Conservation (phyloP, 2,329 filamentous ascomycete genomes). For the Aspergillus felis region DNA sequence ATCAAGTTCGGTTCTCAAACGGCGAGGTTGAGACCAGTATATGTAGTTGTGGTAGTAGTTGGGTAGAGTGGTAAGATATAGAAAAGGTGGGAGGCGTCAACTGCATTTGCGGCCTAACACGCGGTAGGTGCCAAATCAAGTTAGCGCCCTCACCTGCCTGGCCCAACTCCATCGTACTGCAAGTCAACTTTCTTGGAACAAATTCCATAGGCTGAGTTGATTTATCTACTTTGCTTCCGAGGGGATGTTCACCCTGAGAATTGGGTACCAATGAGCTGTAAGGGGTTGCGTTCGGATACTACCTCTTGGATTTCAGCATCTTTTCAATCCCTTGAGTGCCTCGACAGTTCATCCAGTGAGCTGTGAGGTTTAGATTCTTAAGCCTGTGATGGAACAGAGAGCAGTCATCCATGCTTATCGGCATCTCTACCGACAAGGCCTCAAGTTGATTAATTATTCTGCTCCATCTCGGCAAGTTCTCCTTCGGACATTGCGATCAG, state of each 20-base stretch:
- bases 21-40: not conserved
- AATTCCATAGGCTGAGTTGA: not conserved
- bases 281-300: not conserved
- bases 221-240: not conserved
- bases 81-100: conserved; percentile 11
- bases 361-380: conserved; percentile 7
- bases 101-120: conserved; percentile 21
- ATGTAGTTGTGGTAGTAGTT: not conserved
- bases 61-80: conserved; percentile 1
- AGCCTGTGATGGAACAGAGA: conserved; percentile 16
- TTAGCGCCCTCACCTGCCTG: conserved; percentile 4
- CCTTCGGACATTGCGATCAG: conserved; percentile 40
- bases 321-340: not conserved
- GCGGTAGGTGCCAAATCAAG: conserved; percentile 6
- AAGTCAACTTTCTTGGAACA: not conserved
- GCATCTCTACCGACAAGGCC: conserved; percentile 50
- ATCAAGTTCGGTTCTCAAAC: not conserved
- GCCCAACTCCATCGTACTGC: not conserved
- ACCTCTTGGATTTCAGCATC: not conserved
- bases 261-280: not conserved
- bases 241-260: not conserved
- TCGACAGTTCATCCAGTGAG: not conserved
- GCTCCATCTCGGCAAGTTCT: conserved; percentile 54
- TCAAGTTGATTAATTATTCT: conserved; percentile 55
- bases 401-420: conserved; percentile 53